Evolutionary conservation across 1,284 basidiomycete genomes (phyloP).

Genomic region (Thelephora terrestris): DNA sequence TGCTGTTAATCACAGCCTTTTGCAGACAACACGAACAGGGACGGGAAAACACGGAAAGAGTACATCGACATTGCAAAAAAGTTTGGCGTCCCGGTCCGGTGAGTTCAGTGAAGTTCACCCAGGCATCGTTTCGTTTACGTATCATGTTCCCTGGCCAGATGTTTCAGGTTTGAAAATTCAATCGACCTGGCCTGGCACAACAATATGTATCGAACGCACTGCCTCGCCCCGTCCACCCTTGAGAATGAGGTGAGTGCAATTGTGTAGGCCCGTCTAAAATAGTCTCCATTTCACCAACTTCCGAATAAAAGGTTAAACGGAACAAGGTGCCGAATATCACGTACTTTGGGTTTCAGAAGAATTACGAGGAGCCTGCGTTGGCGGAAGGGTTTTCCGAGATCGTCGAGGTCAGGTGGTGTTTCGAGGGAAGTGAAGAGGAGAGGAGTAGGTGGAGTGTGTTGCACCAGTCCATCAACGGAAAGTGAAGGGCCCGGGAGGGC

Average conservation of each 20-base stretch:
- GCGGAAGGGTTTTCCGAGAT: slow-evolving; percentile 74
- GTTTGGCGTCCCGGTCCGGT: slow-evolving; percentile 49
- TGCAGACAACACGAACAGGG: slow-evolving; percentile 81
- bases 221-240: slow-evolving; percentile 35
- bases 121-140: background rate
- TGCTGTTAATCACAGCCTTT: background rate
- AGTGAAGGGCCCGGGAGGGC: slow-evolving; percentile 22
- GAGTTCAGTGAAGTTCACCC: slow-evolving; percentile 4
- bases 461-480: slow-evolving; percentile 55
- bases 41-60: slow-evolving; percentile 52
- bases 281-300: background rate
- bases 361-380: slow-evolving; percentile 55
- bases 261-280: background rate
- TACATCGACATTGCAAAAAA: slow-evolving; percentile 63
- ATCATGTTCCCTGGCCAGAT: slow-evolving; percentile 30
- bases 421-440: slow-evolving; percentile 66
- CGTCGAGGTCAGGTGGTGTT: slow-evolving; percentile 68
- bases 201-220: slow-evolving; percentile 74
- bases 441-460: slow-evolving; percentile 68
- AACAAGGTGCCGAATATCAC: slow-evolving; percentile 56
- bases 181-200: slow-evolving; percentile 82
- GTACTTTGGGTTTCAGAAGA: slow-evolving; percentile 47
- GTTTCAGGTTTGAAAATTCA: slow-evolving; percentile 65
- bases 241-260: slow-evolving; percentile 16
- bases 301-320: slow-evolving; percentile 31